Evolutionary conservation across 441 rosid genomes (phyloP).

Genomic region (Erodium texanum): DNA sequence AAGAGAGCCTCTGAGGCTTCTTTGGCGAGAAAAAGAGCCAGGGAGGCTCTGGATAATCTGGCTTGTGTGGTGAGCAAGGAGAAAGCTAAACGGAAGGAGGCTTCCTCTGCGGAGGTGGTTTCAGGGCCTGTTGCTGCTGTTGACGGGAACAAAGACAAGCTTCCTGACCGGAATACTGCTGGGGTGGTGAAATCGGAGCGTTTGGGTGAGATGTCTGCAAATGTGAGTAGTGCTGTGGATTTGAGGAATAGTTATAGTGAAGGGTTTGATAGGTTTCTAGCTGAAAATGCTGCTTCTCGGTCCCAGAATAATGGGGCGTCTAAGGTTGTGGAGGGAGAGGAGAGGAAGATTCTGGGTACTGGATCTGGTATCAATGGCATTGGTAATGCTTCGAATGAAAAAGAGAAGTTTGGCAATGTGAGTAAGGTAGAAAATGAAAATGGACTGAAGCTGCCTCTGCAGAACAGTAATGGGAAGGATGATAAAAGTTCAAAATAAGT

Average conservation of each 20-base stretch:
- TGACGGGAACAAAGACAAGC: too few species aligned
- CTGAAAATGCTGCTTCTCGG: not conserved
- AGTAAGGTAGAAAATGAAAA: not conserved
- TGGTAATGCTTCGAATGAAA: not conserved
- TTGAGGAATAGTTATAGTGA: not conserved
- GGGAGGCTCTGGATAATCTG: not conserved
- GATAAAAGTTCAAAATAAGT: constrained; percentile 1
- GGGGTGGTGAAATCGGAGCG: too few species aligned
- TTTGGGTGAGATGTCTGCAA: not conserved
- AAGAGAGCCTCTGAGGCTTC: not conserved
- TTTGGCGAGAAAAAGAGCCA: not conserved
- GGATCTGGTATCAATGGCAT: too few species aligned
- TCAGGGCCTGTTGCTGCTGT: too few species aligned
- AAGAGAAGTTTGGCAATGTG: not conserved
- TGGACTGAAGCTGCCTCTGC: not conserved
- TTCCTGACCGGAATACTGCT: too few species aligned
- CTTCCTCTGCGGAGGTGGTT: too few species aligned
- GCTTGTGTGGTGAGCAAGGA: not conserved
- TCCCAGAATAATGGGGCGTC: too few species aligned
- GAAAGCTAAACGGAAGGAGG: not conserved
- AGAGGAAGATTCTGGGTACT: too few species aligned
- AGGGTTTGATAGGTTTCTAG: constrained; percentile 6
- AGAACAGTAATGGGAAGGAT: not conserved
- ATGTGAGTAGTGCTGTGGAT: not conserved
- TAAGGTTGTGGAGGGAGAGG: too few species aligned